A percentile compares a stretch with the other conserved stretches of the same genome.
phyloP scores from a whole-genome alignment of 2,329 filamentous ascomycete genomes.

The Botrytis hyacinthi region DNA sequence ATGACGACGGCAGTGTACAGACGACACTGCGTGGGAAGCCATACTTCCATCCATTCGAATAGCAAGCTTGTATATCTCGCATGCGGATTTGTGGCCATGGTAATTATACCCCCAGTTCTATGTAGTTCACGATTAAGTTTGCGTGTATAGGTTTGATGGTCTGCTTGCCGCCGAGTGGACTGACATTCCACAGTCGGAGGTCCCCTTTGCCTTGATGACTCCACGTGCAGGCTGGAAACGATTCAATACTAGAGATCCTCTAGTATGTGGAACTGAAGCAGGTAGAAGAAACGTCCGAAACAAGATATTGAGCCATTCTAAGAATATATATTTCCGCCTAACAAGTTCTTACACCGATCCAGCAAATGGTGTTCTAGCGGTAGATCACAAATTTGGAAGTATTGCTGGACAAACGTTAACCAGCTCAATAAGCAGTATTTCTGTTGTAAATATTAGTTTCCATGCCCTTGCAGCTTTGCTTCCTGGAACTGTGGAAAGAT shows the following conservation, averaged over 20 bases:
- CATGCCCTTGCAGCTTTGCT: slow-evolving; percentile 4
- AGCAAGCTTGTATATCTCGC: slow-evolving; percentile 17
- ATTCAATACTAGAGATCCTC: background rate
- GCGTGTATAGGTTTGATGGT: slow-evolving; percentile 19
- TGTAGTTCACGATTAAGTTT: background rate
- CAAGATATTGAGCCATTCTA: background rate
- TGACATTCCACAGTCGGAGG: background rate
- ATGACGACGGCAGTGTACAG: slow-evolving; percentile 13
- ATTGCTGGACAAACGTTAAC: background rate
- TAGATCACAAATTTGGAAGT: background rate
- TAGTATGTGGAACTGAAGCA: background rate
- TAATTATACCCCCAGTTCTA: background rate
- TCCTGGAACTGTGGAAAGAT: background rate
- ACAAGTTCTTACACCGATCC: background rate
- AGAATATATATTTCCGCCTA: background rate
- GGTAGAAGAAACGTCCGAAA: background rate
- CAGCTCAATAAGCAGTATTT: background rate
- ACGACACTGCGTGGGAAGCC: slow-evolving; percentile 21
- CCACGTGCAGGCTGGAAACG: background rate
- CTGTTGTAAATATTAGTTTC: background rate
- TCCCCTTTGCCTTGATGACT: background rate
- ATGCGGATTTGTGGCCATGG: slow-evolving; percentile 22
- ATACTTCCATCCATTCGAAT: slow-evolving; percentile 14
- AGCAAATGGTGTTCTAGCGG: background rate
- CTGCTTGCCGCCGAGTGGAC: slow-evolving; percentile 3